A percentile compares a stretch with the other conserved stretches of the same genome.
Conservation (phyloP, 768 basidiomycete species). For the Boletus subparvulus region DNA sequence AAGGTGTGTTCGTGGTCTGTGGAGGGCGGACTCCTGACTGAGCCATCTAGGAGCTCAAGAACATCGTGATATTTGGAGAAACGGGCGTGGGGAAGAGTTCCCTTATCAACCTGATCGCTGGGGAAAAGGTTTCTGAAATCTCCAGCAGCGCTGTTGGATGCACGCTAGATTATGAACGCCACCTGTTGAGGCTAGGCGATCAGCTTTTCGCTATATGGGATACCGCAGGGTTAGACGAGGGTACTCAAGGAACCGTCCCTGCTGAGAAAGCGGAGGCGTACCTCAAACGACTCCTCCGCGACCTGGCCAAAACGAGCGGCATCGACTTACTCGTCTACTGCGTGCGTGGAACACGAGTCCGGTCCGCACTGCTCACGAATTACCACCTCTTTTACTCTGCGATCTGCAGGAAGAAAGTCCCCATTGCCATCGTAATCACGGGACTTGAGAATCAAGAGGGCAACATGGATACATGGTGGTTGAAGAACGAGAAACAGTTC, state of each 20-base stretch:
- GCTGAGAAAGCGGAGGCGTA: slow-evolving; percentile 26
- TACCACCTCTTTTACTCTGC: slow-evolving; percentile 40
- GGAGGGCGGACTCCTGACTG: neutral
- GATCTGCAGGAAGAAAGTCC: slow-evolving; percentile 40
- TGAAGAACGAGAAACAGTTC: slow-evolving; percentile 27
- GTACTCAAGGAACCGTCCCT: slow-evolving; percentile 19
- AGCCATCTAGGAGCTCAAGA: slow-evolving; percentile 8
- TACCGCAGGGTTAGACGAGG: slow-evolving; percentile 28
- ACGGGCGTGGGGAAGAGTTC: slow-evolving; percentile 27
- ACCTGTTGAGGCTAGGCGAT: slow-evolving; percentile 8
- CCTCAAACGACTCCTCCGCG: slow-evolving; percentile 29
- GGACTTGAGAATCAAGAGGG: slow-evolving; percentile 37
- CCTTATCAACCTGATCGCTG: slow-evolving; percentile 22
- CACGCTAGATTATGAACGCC: slow-evolving; percentile 8
- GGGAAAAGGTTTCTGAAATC: slow-evolving; percentile 6
- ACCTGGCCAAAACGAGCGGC: slow-evolving; percentile 9
- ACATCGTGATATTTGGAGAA: slow-evolving; percentile 23
- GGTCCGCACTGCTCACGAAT: slow-evolving; percentile 28
- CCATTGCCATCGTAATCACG: slow-evolving; percentile 38
- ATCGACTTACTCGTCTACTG: slow-evolving; percentile 31
- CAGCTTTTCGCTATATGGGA: slow-evolving; percentile 24
- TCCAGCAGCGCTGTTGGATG: slow-evolving; percentile 25
- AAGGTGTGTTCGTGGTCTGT: slow-evolving; percentile 9
- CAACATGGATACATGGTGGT: slow-evolving; percentile 34
- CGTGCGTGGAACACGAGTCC: slow-evolving; percentile 24